phyloP scores from a whole-genome alignment of 2,329 filamentous ascomycete genomes.

The Nemania sp. region DNA sequence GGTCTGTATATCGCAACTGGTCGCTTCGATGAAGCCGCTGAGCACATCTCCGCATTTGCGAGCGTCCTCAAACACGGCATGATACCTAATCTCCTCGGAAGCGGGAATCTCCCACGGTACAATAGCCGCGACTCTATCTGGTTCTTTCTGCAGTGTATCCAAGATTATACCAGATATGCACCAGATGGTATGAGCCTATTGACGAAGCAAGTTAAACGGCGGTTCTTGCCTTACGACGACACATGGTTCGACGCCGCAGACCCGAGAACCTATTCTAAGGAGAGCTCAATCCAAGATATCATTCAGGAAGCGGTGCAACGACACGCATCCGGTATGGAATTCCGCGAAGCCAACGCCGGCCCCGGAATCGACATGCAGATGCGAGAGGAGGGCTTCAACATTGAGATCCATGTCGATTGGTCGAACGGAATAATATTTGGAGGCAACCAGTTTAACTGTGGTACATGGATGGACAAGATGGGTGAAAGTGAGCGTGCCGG shows the following conservation, averaged over 20 bases:
- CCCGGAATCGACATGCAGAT: conserved; percentile 89
- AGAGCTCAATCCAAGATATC: conserved; percentile 83
- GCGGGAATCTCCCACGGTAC: conserved; percentile 84
- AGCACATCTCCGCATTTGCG: conserved; percentile 93
- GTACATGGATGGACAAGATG: conserved; percentile 99
- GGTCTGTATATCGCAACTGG: conserved; percentile 91
- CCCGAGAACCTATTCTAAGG: conserved; percentile 79
- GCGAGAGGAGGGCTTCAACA: conserved; percentile 88
- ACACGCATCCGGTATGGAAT: conserved; percentile 88
- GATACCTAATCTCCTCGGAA: conserved; percentile 92
- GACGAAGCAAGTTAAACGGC: conserved; percentile 75
- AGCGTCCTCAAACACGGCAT: conserved; percentile 98
- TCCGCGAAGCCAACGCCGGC: conserved; percentile 92
- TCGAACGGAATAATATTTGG: conserved; percentile 88
- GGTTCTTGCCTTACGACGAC: conserved; percentile 94
- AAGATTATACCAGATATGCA: conserved; percentile 84
- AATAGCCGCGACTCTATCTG: conserved; percentile 96
- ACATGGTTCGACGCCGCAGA: conserved; percentile 89
- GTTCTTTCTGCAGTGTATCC: conserved; percentile 96
- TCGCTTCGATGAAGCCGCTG: conserved; percentile 83
- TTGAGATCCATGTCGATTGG: conserved; percentile 92
- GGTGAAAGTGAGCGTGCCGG: conserved; percentile 91
- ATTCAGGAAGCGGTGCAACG: conserved; percentile 93
- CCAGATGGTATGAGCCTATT: conserved; percentile 77
- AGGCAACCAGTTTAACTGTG: conserved; percentile 92